Evolutionary conservation across 805 yeast genomes (phyloP).

Genomic region (Wickerhamomyces alni): DNA sequence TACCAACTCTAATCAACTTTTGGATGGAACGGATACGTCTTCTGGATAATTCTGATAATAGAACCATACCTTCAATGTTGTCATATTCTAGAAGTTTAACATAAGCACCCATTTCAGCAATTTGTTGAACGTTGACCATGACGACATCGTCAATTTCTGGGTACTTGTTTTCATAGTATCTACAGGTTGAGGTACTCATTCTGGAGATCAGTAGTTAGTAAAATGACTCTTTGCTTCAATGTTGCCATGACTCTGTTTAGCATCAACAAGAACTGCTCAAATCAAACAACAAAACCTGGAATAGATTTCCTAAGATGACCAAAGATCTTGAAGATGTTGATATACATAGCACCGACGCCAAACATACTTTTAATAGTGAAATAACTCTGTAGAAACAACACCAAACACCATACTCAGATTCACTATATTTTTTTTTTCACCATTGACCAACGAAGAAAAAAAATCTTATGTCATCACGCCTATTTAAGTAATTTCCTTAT

Average conservation of each 20-base stretch:
- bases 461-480: not conserved
- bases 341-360: no score
- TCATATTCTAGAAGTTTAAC: constrained; percentile 94
- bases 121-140: constrained; percentile 97
- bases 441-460: not conserved
- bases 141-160: constrained; percentile 99
- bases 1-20: constrained; percentile 95
- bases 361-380: not conserved
- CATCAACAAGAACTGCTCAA: no score
- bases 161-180: constrained; percentile 96
- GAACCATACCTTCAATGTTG: constrained; percentile 98
- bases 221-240: no score
- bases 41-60: constrained; percentile 92
- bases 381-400: not conserved
- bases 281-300: no score
- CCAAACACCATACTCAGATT: not conserved
- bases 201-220: constrained; percentile 2
- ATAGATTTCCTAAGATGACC: no score
- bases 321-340: no score
- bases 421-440: not conserved
- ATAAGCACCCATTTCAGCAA: constrained; percentile 99
- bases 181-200: constrained; percentile 86
- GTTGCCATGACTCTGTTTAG: no score
- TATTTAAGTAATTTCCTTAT: not conserved
- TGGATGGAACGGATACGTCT: constrained; percentile 98